These are phyloP conservation scores for Phytophthora europaea DNA, from an alignment of 352 stramenopile species.

Conservation along the genomic window DNA sequence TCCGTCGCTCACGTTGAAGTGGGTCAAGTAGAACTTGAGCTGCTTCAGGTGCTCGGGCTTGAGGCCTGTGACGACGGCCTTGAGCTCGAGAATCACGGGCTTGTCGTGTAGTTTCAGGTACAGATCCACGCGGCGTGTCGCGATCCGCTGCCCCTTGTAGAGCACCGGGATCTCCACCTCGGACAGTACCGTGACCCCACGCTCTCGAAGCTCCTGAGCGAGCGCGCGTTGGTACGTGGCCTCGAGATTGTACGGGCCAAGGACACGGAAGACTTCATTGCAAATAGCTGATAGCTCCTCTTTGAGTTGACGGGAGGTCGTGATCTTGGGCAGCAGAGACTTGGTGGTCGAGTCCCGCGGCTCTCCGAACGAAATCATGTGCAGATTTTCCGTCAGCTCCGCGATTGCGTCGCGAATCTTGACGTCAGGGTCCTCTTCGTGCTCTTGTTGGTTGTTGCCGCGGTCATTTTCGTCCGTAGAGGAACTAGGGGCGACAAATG, in stretches of 20 bases:
- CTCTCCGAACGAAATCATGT: constrained; percentile 40
- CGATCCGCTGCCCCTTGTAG: constrained; percentile 44
- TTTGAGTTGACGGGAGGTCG: constrained; percentile 20
- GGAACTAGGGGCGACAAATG: background rate
- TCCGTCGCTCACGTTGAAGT: constrained; percentile 44
- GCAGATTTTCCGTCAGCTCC: constrained; percentile 21
- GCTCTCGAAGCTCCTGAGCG: constrained; percentile 30
- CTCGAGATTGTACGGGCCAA: constrained; percentile 48
- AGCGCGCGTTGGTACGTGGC: constrained; percentile 52
- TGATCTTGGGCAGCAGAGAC: constrained; percentile 6
- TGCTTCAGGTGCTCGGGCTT: constrained; percentile 39
- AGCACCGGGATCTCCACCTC: constrained; percentile 45
- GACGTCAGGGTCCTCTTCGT: constrained; percentile 7
- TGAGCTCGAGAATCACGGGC: constrained; percentile 49
- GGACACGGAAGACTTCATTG: constrained; percentile 44
- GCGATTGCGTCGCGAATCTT: constrained; percentile 9
- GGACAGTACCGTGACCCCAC: constrained; percentile 35
- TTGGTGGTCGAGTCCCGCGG: background rate
- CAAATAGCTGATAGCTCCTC: constrained; percentile 33
- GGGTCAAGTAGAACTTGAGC: constrained; percentile 54
- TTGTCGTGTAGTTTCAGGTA: constrained; percentile 38
- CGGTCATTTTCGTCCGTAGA: constrained; percentile 7
- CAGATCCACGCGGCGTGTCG: constrained; percentile 44
- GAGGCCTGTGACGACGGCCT: constrained; percentile 34
- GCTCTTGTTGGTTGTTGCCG: constrained; percentile 31